Percentiles rank a stretch among this genome's conserved stretches.
Evolutionary conservation across 2,329 filamentous ascomycete species (phyloP).

Genomic region (Clarireedia paspali): DNA sequence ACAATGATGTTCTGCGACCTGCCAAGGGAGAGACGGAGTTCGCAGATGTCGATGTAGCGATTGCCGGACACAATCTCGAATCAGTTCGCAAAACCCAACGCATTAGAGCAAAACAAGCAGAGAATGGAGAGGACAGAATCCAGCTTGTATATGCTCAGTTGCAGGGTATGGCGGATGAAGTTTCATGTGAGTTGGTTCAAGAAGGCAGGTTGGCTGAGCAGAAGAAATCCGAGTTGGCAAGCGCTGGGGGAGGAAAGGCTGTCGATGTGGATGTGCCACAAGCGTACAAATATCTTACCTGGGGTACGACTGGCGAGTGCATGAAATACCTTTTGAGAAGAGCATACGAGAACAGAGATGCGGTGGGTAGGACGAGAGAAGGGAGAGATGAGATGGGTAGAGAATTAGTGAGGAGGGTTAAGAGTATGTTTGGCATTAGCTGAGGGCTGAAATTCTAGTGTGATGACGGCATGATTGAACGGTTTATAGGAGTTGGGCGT

Average conservation of each 20-base stretch:
- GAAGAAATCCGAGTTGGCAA: neutral
- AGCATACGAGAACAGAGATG: constrained; percentile 68
- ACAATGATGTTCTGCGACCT: constrained; percentile 45
- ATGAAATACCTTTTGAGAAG: constrained; percentile 64
- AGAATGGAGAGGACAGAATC: constrained; percentile 31
- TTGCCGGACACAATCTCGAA: constrained; percentile 76
- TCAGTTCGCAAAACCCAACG: constrained; percentile 54
- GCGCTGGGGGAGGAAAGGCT: constrained; percentile 18
- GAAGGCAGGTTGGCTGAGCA: constrained; percentile 23
- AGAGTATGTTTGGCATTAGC: constrained; percentile 32
- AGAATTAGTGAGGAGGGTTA: constrained; percentile 52
- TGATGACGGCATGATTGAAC: too few species aligned
- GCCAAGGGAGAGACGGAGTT: constrained; percentile 37
- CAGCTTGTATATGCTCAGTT: constrained; percentile 67
- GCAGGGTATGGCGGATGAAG: constrained; percentile 93
- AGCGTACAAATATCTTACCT: constrained; percentile 61
- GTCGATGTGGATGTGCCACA: constrained; percentile 41
- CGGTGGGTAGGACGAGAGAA: constrained; percentile 53
- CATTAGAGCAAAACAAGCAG: constrained; percentile 38
- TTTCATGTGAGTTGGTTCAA: constrained; percentile 55
- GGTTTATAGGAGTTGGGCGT: too few species aligned
- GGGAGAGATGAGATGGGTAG: constrained; percentile 55
- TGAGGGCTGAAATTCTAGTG: too few species aligned
- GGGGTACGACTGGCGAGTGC: constrained; percentile 70
- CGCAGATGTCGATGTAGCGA: constrained; percentile 55